A percentile compares a stretch with the other conserved stretches of the same genome.
Evolutionary conservation across 2,329 filamentous ascomycete genomes (phyloP).

Genomic region (Aspergillus alliaceus): DNA sequence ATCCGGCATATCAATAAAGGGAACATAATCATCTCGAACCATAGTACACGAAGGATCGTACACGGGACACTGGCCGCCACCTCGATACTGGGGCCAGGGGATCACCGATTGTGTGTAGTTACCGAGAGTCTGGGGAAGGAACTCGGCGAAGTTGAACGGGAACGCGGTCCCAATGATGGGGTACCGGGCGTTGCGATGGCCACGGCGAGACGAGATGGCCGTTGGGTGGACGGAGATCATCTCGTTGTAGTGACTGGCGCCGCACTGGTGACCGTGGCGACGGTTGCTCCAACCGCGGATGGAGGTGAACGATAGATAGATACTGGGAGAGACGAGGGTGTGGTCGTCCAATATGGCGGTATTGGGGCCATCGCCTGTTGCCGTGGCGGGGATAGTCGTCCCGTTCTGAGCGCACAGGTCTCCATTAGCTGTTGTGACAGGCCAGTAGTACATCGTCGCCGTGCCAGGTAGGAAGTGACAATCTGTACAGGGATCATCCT

Average conservation of each 20-base stretch:
- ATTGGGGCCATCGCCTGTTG: constrained; percentile 13
- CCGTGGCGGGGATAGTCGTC: constrained; percentile 17
- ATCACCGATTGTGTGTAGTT: constrained; percentile 20
- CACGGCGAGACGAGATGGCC: constrained; percentile 15
- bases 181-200: constrained; percentile 23
- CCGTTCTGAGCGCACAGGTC: constrained; percentile 22
- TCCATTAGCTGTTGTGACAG: constrained; percentile 17
- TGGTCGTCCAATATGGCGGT: constrained; percentile 19
- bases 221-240: constrained; percentile 19
- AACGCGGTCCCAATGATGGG: constrained; percentile 18
- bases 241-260: constrained; percentile 15
- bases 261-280: constrained; percentile 18
- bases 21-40: constrained; percentile 23
- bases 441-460: constrained; percentile 27
- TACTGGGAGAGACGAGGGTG: constrained; percentile 20
- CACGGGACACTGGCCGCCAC: constrained; percentile 20
- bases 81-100: constrained; percentile 23
- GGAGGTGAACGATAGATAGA: constrained; percentile 24
- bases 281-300: constrained; percentile 24
- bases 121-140: constrained; percentile 17
- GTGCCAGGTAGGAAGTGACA: constrained; percentile 23
- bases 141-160: constrained; percentile 24
- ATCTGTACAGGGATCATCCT: constrained; percentile 19
- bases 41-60: constrained; percentile 16
- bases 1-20: constrained; percentile 19